A percentile compares a stretch with the other conserved stretches of the same genome.
phyloP scores from a whole-genome alignment of 129 eudicot species.

The Tagetes erecta region DNA sequence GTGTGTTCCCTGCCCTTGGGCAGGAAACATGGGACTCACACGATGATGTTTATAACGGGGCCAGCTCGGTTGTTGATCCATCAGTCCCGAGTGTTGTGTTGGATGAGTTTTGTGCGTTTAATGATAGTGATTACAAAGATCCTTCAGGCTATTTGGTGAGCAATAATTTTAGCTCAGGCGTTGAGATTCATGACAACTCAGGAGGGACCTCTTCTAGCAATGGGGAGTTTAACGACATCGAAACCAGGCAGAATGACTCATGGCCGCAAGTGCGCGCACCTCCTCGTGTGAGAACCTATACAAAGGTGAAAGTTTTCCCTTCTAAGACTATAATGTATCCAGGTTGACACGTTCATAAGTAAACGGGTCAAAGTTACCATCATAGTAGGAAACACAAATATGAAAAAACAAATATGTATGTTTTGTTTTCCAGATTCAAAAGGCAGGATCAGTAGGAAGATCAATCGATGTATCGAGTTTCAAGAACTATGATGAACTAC shows the following conservation, averaged over 20 bases:
- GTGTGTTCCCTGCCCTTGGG: slow-evolving; percentile 34
- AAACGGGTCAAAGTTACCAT: neutral
- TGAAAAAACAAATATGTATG: neutral
- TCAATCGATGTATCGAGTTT: slow-evolving; percentile 82
- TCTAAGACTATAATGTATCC: neutral
- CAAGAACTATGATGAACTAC: slow-evolving; percentile 65
- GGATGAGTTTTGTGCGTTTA: slow-evolving; percentile 52
- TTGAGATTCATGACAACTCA: slow-evolving; percentile 69
- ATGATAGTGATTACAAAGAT: slow-evolving; percentile 45
- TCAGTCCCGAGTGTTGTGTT: slow-evolving; percentile 54
- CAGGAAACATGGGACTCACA: slow-evolving; percentile 42
- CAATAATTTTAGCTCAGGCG: slow-evolving; percentile 49
- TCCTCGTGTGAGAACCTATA: slow-evolving; percentile 74
- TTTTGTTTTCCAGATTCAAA: slow-evolving; percentile 57
- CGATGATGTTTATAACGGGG: slow-evolving; percentile 51
- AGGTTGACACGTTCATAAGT: neutral
- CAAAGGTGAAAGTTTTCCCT: slow-evolving; percentile 54
- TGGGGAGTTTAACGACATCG: slow-evolving; percentile 61
- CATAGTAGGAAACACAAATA: neutral
- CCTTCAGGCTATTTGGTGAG: slow-evolving; percentile 58
- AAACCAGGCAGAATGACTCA: slow-evolving; percentile 49
- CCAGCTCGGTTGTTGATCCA: slow-evolving; percentile 57
- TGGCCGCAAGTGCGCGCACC: slow-evolving; percentile 49
- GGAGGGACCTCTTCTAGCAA: slow-evolving; percentile 86
- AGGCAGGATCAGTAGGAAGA: slow-evolving; percentile 93